Evolutionary conservation across 331 rosid genomes (phyloP), one percentile per base, ranked within the genome.

Genomic region (Arachis monticola): DNA sequence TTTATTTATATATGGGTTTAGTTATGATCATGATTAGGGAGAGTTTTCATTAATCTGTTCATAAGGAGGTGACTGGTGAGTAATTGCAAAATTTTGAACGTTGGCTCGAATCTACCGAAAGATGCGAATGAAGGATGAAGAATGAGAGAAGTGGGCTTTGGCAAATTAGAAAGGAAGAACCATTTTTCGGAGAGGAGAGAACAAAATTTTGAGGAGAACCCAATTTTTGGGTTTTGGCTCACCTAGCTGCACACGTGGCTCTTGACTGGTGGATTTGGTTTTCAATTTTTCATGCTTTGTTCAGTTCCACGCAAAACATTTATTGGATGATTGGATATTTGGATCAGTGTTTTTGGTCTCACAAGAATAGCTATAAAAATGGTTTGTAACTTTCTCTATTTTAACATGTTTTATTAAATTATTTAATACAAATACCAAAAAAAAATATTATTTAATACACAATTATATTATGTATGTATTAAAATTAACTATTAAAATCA

Each of bases 71-170:
- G 44, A 78, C 27, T 46, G 14, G 58, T 41, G 44, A 78, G n/a
- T 46, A 48, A 41, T 42, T 77, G 81, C 42, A 70, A 61, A 64
- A 55, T 40, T 40, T 7, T 9, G 52, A 74, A 74, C 14, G 6
- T 3, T 17, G 62, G 52, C 17, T 27, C 48, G 6, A 61, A 73
- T 46, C 44, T 45, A 32, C 48, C 31, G 32, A 56, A 66, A 40
- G 8, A 5, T 11, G 27, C 17, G 35, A 38, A 47, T 46, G 13
- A 22, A 42, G 8, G 60, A 40, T 40, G 70, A 77, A 48, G 45
- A 12, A 47, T 45, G 10, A 14, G 2, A 3, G 10, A 67, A 44
- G 32, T 1, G 31, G 17, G 7, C 30, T 27, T 27, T 27, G 30
- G 30, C 13, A 73, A 2, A 40, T 13, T 10, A 61, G 60, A 47